phyloP scores from a whole-genome alignment of 257 asterid species.

The Salvia hispanica region DNA sequence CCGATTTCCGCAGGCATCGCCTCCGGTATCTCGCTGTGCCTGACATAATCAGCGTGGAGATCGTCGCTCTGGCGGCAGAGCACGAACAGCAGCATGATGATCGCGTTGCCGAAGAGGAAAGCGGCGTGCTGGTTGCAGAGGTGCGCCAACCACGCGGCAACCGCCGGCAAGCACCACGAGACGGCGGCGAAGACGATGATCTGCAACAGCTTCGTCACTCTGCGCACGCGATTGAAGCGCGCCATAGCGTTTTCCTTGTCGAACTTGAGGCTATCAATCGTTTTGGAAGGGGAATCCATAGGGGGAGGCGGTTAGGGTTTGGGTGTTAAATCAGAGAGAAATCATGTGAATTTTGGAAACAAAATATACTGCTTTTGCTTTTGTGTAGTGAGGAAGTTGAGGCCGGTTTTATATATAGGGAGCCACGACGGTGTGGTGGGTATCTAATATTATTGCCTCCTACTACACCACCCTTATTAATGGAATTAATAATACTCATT shows the following conservation, averaged over 20 bases:
- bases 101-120: slow-evolving; percentile 70
- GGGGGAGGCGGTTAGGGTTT: slow-evolving; percentile 11
- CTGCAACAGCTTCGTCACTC: slow-evolving; percentile 40
- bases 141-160: slow-evolving; percentile 26
- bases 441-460: too few relatives aligned
- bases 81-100: slow-evolving; percentile 47
- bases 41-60: slow-evolving; percentile 47
- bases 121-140: slow-evolving; percentile 70
- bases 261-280: slow-evolving; percentile 34
- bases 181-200: slow-evolving; percentile 44
- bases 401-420: too few relatives aligned
- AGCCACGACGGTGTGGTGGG: too few relatives aligned
- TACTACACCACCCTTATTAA: too few relatives aligned
- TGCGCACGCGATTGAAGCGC: slow-evolving; percentile 48
- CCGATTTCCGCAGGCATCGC: slow-evolving; percentile 17
- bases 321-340: slow-evolving; percentile 5
- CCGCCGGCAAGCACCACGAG: slow-evolving; percentile 69
- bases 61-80: slow-evolving; percentile 53
- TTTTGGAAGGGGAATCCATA: slow-evolving; percentile 24
- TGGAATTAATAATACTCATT: too few relatives aligned
- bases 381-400: too few relatives aligned
- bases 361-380: too few relatives aligned
- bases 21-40: slow-evolving; percentile 36
- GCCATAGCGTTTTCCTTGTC: slow-evolving; percentile 54
- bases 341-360: neutral